These are phyloP conservation scores for Plasmodium malariae DNA, from an alignment of 169 alveolate species.

Conservation along the genomic window DNA sequence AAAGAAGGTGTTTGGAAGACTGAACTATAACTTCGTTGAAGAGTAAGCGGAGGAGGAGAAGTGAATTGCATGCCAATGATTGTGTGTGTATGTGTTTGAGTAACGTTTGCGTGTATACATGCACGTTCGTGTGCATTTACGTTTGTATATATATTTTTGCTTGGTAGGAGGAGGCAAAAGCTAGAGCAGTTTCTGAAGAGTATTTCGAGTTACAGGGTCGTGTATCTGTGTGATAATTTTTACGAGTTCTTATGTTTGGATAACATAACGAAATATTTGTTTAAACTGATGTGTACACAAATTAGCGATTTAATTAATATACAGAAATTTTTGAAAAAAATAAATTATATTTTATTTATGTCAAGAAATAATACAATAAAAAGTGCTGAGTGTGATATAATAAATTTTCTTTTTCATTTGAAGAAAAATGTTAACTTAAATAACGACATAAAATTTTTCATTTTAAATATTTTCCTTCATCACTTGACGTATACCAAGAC, in stretches of 20 bases:
- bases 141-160: neutral
- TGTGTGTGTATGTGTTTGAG: neutral
- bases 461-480: conserved; percentile 48
- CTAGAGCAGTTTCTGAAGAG: conserved; percentile 34
- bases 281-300: conserved; percentile 42
- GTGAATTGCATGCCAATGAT: neutral
- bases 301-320: neutral
- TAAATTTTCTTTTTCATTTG: conserved; percentile 27
- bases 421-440: conserved; percentile 33
- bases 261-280: conserved; percentile 41
- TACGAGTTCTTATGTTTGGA: conserved; percentile 53
- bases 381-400: conserved; percentile 61
- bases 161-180: conserved; percentile 43
- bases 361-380: conserved; percentile 54
- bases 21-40: conserved; percentile 57
- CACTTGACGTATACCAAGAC: conserved; percentile 59
- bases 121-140: too few species aligned
- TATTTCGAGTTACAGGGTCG: conserved; percentile 16
- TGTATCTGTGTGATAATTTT: conserved; percentile 44
- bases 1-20: conserved; percentile 43
- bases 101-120: neutral
- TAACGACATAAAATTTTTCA: conserved; percentile 48
- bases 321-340: conserved; percentile 28
- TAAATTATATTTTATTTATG: conserved; percentile 36
- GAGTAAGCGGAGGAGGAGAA: conserved; percentile 24